phyloP scores from a whole-genome alignment of 139 green algal species.

The Coccomyxa sp. region DNA sequence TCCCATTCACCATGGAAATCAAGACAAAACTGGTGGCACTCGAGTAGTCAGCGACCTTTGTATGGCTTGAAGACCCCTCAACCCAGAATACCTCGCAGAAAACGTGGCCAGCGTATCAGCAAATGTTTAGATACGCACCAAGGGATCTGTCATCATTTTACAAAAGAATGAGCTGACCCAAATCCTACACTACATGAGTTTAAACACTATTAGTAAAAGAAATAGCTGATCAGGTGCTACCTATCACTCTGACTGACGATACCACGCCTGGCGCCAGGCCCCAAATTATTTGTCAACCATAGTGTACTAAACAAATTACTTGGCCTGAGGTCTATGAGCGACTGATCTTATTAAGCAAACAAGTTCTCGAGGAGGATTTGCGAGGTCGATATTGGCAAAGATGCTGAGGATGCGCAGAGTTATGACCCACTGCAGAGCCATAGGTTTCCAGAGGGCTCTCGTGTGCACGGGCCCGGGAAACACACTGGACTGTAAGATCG shows the following conservation, averaged over 20 bases:
- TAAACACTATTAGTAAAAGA: too few relatives aligned
- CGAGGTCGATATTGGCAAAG: neutral
- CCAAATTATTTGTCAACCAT: neutral
- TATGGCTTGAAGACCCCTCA: neutral
- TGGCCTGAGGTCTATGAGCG: neutral
- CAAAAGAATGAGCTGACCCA: too few relatives aligned
- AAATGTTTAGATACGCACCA: too few relatives aligned
- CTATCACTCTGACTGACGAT: neutral
- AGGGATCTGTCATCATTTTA: too few relatives aligned
- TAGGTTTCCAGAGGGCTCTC: neutral
- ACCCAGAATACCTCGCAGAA: neutral
- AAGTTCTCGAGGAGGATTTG: neutral
- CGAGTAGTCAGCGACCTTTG: neutral
- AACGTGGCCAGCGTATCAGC: neutral
- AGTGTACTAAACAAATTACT: neutral
- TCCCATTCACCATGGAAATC: neutral
- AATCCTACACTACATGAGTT: too few relatives aligned
- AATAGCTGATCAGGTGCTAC: too few relatives aligned
- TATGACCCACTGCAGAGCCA: neutral
- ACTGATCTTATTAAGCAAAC: neutral
- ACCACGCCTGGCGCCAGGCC: neutral
- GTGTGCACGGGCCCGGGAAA: neutral
- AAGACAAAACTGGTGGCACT: neutral
- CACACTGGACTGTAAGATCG: neutral
- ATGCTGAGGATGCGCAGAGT: neutral